Evolutionary conservation across 2,329 filamentous ascomycete genomes (phyloP), one percentile per base, ranked within the genome.

Genomic region (Cladosporium sp.): DNA sequence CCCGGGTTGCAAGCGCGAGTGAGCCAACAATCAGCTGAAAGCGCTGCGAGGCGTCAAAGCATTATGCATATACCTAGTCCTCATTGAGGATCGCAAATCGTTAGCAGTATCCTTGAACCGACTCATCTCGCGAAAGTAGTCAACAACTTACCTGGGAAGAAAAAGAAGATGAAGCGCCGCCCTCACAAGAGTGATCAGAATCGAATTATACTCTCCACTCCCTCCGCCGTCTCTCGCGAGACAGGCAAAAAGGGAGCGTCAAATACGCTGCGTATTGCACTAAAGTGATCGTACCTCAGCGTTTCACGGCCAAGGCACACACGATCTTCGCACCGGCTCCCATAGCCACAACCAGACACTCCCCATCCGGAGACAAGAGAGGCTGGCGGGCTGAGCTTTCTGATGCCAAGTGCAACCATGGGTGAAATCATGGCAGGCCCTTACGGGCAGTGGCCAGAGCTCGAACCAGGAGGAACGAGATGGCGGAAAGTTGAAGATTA

Each of bases 261-360:
- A 81, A 63, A 84, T 84, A 93, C 88, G 92, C 92, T 87, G 91
- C 91, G 90, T 92, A 95, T 95, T 92, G 92, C 90, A 94, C 92
- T 95, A 85, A 92, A 93, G 91, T 92, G 88, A 83, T 75, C 74
- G 73, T 71, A 69, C 55, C 57, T 64, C 49, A 18, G 24, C 44
- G 7, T 32, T n/a, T 61, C 59, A 62, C 26, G 38, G 34, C 47
- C 34, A 12, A 47, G 68, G 76, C 82, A 87, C 86, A 87, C 86
- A 93, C 91, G 88, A 94, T 93, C 92, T 94, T 91, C 91, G 91
- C 91, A 93, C 90, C 85, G 89, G 88, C 92, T 92, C 90, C 92
- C 92, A 95, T 89, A 91, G 90, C 88, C 30, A 72, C 73, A 72
- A 64, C 47, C 57, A 76, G 74, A 74, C 73, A 74, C 70, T 71